A percentile compares a stretch with the other conserved stretches of the same genome.
Evolutionary conservation across 2,329 filamentous ascomycete species (phyloP).

Genomic region (Ascosphaera aggregata): DNA sequence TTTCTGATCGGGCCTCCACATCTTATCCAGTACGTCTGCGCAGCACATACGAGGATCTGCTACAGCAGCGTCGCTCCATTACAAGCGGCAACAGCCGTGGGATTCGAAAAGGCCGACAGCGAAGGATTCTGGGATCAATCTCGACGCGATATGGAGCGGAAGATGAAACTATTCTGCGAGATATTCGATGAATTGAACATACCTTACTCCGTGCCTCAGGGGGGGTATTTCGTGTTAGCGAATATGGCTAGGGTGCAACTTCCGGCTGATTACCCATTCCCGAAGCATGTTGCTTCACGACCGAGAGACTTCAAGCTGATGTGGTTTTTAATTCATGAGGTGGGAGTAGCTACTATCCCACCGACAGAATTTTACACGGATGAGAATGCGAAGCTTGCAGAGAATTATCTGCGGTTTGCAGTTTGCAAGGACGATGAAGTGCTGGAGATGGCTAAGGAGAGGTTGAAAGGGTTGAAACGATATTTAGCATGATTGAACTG

Average conservation of each 20-base stretch:
- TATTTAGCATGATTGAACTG: no score
- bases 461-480: slow-evolving; percentile 48
- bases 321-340: slow-evolving; percentile 93
- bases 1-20: slow-evolving; percentile 82
- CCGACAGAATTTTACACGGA: slow-evolving; percentile 95
- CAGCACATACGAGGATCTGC: slow-evolving; percentile 89
- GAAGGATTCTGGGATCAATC: slow-evolving; percentile 73
- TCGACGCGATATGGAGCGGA: slow-evolving; percentile 68
- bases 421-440: slow-evolving; percentile 90
- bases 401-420: slow-evolving; percentile 86
- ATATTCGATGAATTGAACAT: slow-evolving; percentile 53
- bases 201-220: slow-evolving; percentile 78
- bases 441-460: slow-evolving; percentile 53
- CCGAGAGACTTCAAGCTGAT: slow-evolving; percentile 84
- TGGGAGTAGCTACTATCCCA: slow-evolving; percentile 87
- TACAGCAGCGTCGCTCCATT: slow-evolving; percentile 83
- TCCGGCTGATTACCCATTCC: slow-evolving; percentile 68
- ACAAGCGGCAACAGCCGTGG: slow-evolving; percentile 83
- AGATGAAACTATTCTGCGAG: slow-evolving; percentile 69
- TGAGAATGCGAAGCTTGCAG: slow-evolving; percentile 56
- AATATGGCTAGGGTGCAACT: slow-evolving; percentile 78
- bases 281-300: slow-evolving; percentile 60
- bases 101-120: slow-evolving; percentile 72
- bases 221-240: slow-evolving; percentile 90
- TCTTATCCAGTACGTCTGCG: slow-evolving; percentile 73